These are phyloP conservation scores for Deinandra increscens DNA, from an alignment of 129 eudicot species.

Conservation along the genomic window DNA sequence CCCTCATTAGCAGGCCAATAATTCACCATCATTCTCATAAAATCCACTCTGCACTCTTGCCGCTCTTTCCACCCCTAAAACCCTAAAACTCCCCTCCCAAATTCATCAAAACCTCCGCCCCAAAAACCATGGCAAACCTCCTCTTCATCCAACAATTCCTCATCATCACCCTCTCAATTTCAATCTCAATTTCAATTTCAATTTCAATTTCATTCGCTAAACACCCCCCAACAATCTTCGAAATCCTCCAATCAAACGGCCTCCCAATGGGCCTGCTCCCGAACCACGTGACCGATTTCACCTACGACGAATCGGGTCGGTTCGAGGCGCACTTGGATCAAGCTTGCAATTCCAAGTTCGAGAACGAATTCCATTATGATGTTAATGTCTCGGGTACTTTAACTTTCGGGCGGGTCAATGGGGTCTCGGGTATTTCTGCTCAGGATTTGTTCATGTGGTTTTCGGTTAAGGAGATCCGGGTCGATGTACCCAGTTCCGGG, in stretches of 20 bases:
- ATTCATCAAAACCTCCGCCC: slow-evolving; percentile 13
- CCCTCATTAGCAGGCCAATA: slow-evolving; percentile 46
- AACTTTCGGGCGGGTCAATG: slow-evolving; percentile 55
- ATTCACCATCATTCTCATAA: slow-evolving; percentile 59
- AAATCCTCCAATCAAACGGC: slow-evolving; percentile 49
- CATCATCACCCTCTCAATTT: slow-evolving; percentile 22
- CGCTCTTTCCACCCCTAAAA: slow-evolving; percentile 42
- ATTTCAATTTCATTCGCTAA: slow-evolving; percentile 22
- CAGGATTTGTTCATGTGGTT: slow-evolving; percentile 94
- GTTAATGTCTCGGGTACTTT: slow-evolving; percentile 62
- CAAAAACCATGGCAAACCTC: slow-evolving; percentile 21
- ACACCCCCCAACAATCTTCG: slow-evolving; percentile 49
- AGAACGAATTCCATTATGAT: slow-evolving; percentile 82
- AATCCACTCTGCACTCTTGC: slow-evolving; percentile 72
- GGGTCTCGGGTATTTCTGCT: slow-evolving; percentile 69
- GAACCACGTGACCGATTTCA: slow-evolving; percentile 63
- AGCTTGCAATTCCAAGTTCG: slow-evolving; percentile 76
- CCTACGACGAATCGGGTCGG: slow-evolving; percentile 50
- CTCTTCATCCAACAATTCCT: slow-evolving; percentile 11
- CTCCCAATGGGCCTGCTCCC: slow-evolving; percentile 81
- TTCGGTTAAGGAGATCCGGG: slow-evolving; percentile 70
- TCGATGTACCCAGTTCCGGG: slow-evolving; percentile 86
- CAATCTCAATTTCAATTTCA: slow-evolving; percentile 7
- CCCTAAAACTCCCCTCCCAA: slow-evolving; percentile 31
- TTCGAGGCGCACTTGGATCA: slow-evolving; percentile 68